phyloP scores from a whole-genome alignment of 345 rosid species.

The Brassica rapa region DNA sequence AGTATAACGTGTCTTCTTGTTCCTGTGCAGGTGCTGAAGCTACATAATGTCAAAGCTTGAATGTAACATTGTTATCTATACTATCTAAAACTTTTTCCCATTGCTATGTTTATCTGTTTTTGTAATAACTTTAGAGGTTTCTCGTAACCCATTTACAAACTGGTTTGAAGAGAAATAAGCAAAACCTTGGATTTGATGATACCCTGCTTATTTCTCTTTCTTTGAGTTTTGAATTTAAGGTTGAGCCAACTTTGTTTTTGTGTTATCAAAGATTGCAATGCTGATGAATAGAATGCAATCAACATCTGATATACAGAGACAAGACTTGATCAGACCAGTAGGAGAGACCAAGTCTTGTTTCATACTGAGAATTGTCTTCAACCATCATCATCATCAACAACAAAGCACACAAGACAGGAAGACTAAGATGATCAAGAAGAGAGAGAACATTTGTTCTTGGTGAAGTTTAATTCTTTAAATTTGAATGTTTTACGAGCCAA shows the following conservation, averaged over 20 bases:
- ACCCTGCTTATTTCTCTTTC: background rate
- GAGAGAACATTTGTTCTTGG: constrained; percentile 21
- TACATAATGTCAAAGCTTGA: background rate
- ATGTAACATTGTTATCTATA: background rate
- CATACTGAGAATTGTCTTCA: constrained; percentile 15
- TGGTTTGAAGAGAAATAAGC: constrained; percentile 1
- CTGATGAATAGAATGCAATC: constrained; percentile 10
- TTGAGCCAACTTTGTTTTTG: background rate
- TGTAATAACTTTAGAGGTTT: constrained; percentile 18
- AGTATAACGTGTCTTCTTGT: background rate
- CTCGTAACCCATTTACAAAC: constrained; percentile 7
- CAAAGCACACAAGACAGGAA: constrained; percentile 6
- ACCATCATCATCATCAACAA: constrained; percentile 18
- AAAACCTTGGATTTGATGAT: background rate
- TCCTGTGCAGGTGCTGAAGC: constrained; percentile 14
- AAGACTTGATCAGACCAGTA: constrained; percentile 4
- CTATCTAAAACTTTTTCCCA: constrained; percentile 1
- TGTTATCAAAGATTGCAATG: constrained; percentile 11
- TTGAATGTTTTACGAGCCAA: constrained; percentile 77
- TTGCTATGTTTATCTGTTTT: background rate
- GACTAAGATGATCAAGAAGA: constrained; percentile 26
- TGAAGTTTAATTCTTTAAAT: constrained; percentile 54
- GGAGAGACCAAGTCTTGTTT: constrained; percentile 16
- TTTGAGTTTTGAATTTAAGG: background rate
- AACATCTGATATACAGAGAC: constrained; percentile 23